phyloP scores from a whole-genome alignment of 2,329 filamentous ascomycete species.

The Cercospora canescens region DNA sequence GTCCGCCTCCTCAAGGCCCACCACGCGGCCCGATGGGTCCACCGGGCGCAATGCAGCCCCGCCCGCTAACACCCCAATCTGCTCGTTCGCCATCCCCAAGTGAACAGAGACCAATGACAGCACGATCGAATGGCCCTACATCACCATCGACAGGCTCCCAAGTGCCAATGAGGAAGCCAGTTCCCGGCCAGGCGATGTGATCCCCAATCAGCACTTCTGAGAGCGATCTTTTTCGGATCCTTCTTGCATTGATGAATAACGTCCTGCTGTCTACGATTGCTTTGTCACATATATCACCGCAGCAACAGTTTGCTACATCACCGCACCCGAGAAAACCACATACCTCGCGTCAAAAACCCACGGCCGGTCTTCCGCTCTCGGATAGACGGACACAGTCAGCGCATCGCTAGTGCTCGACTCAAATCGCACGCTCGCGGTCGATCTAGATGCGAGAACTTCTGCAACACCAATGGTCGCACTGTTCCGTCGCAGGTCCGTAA shows the following conservation, averaged over 20 bases:
- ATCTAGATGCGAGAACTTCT: background rate
- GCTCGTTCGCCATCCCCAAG: constrained; percentile 17
- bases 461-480: background rate
- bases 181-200: constrained; percentile 49
- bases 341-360: constrained; percentile 5
- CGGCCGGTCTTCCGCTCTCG: background rate
- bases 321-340: constrained; percentile 18
- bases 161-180: constrained; percentile 47
- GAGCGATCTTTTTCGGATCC: constrained; percentile 18
- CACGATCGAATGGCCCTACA: constrained; percentile 10
- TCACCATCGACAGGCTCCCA: constrained; percentile 16
- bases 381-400: background rate
- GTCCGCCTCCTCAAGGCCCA: background rate
- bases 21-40: constrained; percentile 23
- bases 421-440: too few species aligned
- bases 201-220: constrained; percentile 6
- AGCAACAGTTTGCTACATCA: constrained; percentile 19
- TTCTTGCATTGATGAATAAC: constrained; percentile 28
- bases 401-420: background rate
- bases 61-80: constrained; percentile 28
- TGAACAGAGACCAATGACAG: constrained; percentile 4
- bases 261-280: constrained; percentile 24
- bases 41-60: constrained; percentile 24
- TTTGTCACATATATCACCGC: constrained; percentile 18
- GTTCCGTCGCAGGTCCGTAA: background rate